phyloP scores from a whole-genome alignment of 495 filamentous ascomycete genomes.

The Podospora pseudopauciseta region DNA sequence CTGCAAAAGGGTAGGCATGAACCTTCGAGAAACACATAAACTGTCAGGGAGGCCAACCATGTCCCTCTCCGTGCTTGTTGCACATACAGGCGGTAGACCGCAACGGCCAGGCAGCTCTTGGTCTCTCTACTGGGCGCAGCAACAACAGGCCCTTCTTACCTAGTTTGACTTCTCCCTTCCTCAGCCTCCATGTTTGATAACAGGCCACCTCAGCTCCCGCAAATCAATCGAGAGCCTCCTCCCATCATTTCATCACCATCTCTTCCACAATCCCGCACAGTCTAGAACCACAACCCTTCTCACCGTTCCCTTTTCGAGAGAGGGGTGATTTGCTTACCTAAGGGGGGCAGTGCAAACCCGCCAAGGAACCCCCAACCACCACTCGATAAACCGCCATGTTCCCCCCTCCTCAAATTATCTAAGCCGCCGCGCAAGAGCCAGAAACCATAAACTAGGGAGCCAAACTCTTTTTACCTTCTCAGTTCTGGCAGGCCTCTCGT shows the following conservation, averaged over 20 bases:
- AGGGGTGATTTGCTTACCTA: not conserved
- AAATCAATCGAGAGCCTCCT: not conserved
- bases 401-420: not conserved
- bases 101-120: not conserved
- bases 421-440: not conserved
- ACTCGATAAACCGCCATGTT: not conserved
- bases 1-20: not conserved
- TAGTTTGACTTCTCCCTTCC: not conserved
- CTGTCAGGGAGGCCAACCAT: not conserved
- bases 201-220: not conserved
- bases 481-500: no score
- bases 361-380: not conserved
- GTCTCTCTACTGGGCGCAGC: not conserved
- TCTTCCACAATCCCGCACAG: not conserved
- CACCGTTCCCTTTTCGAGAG: not conserved
- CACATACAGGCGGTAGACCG: not conserved
- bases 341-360: constrained; percentile 11
- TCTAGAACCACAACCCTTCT: not conserved
- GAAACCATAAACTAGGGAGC: not conserved
- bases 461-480: no score
- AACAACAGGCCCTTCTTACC: not conserved
- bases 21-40: not conserved
- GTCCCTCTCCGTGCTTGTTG: not conserved
- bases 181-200: not conserved
- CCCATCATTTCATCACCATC: not conserved